Percentiles rank a stretch among this genome's conserved stretches.
phyloP scores from a whole-genome alignment of 2,329 filamentous ascomycete genomes.

The Lecanicillium sp. region DNA sequence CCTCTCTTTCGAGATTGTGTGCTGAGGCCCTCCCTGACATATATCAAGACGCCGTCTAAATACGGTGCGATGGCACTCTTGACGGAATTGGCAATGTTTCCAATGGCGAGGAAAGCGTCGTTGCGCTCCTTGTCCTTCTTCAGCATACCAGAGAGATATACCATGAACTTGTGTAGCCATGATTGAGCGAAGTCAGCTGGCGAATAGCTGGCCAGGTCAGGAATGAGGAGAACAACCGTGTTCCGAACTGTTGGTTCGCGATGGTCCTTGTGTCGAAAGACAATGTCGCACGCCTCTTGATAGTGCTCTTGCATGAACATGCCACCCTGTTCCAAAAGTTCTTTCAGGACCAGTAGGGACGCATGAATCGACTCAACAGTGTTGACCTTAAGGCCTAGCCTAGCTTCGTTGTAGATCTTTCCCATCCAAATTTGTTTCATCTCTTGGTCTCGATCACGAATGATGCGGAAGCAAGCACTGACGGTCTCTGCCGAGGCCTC shows the following conservation, averaged over 20 bases:
- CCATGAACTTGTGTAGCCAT: constrained; percentile 94
- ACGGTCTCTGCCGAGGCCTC: constrained; percentile 89
- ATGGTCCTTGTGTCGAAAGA: constrained; percentile 88
- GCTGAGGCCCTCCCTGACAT: constrained; percentile 85
- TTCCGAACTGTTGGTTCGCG: constrained; percentile 80
- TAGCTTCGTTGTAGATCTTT: constrained; percentile 82
- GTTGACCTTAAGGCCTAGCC: constrained; percentile 70
- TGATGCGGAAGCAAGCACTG: constrained; percentile 92
- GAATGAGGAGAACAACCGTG: constrained; percentile 86
- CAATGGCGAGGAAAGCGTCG: constrained; percentile 90
- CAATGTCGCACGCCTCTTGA: constrained; percentile 84
- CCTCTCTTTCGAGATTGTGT: constrained; percentile 64
- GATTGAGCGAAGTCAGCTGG: constrained; percentile 81
- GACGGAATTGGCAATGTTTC: constrained; percentile 92
- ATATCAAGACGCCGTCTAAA: constrained; percentile 86
- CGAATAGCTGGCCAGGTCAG: constrained; percentile 86
- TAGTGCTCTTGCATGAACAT: constrained; percentile 99
- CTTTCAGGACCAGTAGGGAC: constrained; percentile 87
- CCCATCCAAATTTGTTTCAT: constrained; percentile 84
- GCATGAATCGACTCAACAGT: constrained; percentile 87
- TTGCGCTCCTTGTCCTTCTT: constrained; percentile 94
- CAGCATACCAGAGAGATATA: constrained; percentile 86
- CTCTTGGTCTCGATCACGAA: constrained; percentile 82
- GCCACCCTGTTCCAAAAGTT: constrained; percentile 86
- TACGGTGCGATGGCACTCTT: constrained; percentile 94